Evolutionary conservation across 441 rosid species (phyloP).

Genomic region (Melastoma candidum): DNA sequence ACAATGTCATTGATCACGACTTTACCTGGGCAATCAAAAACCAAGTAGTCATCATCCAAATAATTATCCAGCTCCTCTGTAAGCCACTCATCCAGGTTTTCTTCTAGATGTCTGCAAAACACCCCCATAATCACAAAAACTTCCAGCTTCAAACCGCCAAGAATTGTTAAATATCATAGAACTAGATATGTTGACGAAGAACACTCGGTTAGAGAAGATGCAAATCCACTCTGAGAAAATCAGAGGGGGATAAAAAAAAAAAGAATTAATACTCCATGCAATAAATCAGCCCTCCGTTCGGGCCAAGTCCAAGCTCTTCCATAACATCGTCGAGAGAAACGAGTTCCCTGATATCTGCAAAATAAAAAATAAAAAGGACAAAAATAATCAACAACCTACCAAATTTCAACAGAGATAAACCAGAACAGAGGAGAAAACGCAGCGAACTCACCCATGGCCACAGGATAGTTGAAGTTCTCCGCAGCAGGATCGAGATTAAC

Average conservation of each 20-base stretch:
- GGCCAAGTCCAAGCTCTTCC: slow-evolving; percentile 89
- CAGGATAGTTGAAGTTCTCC: slow-evolving; percentile 75
- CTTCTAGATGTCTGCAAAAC: slow-evolving; percentile 55
- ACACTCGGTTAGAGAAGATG: background rate
- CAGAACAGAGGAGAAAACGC: slow-evolving; percentile 4
- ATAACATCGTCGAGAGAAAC: slow-evolving; percentile 82
- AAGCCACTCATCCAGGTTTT: slow-evolving; percentile 75
- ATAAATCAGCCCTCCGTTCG: slow-evolving; percentile 61
- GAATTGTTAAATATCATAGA: too few relatives aligned
- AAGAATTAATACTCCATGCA: slow-evolving; percentile 11
- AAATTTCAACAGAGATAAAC: background rate
- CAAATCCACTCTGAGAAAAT: background rate
- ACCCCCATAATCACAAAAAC: slow-evolving; percentile 3
- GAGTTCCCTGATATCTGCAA: slow-evolving; percentile 77
- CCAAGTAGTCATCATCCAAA: slow-evolving; percentile 37
- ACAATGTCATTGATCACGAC: background rate
- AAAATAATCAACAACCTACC: background rate
- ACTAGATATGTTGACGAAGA: too few relatives aligned
- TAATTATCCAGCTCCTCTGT: slow-evolving; percentile 78
- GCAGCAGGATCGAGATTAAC: slow-evolving; percentile 96
- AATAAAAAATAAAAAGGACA: background rate
- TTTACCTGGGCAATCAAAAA: slow-evolving; percentile 85
- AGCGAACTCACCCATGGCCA: slow-evolving; percentile 54
- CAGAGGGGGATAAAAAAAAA: background rate
- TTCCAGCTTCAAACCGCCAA: too few relatives aligned